Percentiles rank a stretch among this genome's conserved stretches.
phyloP scores from a whole-genome alignment of 2,329 filamentous ascomycete genomes.

The Clonostachys rhizophaga region DNA sequence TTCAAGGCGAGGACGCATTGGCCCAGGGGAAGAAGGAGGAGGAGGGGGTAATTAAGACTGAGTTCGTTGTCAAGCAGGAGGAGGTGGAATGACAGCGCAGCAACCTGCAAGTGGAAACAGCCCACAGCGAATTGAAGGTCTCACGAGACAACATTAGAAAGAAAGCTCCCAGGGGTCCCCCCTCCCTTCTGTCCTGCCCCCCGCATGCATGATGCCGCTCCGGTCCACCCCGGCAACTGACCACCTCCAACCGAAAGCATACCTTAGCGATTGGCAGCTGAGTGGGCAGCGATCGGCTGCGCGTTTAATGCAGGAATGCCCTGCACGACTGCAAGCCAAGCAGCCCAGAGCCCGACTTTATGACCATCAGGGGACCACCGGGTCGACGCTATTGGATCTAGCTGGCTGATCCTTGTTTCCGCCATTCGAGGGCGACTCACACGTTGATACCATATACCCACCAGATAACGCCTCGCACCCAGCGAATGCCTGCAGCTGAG shows the following conservation, averaged over 20 bases:
- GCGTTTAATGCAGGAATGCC: conserved; percentile 3
- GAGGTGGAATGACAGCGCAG: neutral
- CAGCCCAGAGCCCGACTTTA: too few relatives aligned
- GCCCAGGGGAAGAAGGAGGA: conserved; percentile 17
- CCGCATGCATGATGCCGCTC: neutral
- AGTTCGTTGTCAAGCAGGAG: conserved; percentile 21
- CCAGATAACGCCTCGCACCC: too few relatives aligned
- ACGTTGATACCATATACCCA: too few relatives aligned
- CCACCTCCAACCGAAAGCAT: neutral
- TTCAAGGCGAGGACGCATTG: conserved; percentile 9
- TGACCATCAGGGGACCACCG: too few relatives aligned
- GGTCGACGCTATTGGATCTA: too few relatives aligned
- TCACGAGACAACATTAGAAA: too few relatives aligned
- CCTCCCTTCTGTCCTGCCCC: neutral
- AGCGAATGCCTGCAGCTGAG: too few relatives aligned
- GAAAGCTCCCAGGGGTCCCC: neutral
- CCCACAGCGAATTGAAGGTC: too few relatives aligned
- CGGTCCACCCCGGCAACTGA: neutral
- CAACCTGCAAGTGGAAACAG: too few relatives aligned
- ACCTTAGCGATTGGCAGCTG: conserved; percentile 2
- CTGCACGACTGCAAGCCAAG: neutral
- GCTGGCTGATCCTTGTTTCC: too few relatives aligned
- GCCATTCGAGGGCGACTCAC: too few relatives aligned
- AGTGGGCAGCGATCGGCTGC: conserved; percentile 1
- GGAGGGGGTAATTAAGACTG: conserved; percentile 9